These are phyloP conservation scores for Diddensiella transvaalensis DNA, from an alignment of 805 yeast species.

Conservation along the genomic window DNA sequence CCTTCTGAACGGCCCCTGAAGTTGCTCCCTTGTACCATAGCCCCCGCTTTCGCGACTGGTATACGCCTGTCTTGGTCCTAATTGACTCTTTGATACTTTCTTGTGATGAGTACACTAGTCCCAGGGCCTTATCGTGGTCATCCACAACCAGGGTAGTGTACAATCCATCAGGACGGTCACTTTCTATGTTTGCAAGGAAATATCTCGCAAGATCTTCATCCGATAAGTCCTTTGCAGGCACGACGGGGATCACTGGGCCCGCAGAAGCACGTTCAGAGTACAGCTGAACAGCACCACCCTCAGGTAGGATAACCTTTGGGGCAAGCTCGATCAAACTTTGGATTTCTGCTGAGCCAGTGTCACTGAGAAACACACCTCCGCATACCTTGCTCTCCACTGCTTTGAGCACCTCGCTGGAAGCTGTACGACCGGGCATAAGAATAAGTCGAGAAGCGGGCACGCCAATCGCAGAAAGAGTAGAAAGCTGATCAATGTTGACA, in stretches of 20 bases:
- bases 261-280: conserved; percentile 16
- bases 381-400: not conserved
- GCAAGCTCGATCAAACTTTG: conserved; percentile 15
- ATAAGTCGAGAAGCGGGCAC: conserved; percentile 51
- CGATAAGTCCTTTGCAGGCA: conserved; percentile 19
- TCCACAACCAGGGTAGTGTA: conserved; percentile 82
- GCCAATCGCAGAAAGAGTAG: conserved; percentile 41
- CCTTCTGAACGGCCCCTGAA: conserved; percentile 89
- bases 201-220: conserved; percentile 37
- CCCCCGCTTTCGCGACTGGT: conserved; percentile 85
- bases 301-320: conserved; percentile 14
- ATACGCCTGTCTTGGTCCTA: conserved; percentile 79
- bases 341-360: conserved; percentile 7
- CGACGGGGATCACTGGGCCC: conserved; percentile 22
- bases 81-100: conserved; percentile 82
- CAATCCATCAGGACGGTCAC: conserved; percentile 85
- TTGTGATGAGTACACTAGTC: conserved; percentile 84
- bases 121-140: conserved; percentile 65
- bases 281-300: conserved; percentile 21
- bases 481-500: conserved; percentile 33
- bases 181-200: conserved; percentile 51
- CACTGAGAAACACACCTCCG: conserved; percentile 21
- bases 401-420: not conserved
- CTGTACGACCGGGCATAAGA: conserved; percentile 24
- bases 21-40: conserved; percentile 96